Base-by-base conservation (phyloP, 495 filamentous ascomycete genomes). In the Poronia punctata region DNA sequence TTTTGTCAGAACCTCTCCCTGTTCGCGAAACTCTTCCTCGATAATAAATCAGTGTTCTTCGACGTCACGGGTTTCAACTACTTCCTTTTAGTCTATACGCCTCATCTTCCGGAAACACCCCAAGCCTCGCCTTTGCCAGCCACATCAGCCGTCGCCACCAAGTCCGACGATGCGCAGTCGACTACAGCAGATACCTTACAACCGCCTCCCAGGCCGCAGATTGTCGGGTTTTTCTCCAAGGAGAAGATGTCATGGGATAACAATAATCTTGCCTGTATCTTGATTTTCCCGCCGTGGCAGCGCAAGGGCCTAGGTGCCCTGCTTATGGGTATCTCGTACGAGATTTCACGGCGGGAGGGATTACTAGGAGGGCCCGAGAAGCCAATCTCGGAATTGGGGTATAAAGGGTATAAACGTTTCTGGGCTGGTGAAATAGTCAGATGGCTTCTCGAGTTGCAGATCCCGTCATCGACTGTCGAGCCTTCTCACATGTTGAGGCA, bases 181-280 rank as follows among this genome's bases (percentile, higher is more conserved):
- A 12, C 14, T 21, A 6, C 34, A 18, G 24, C 28, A 5, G 35
- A 10, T 19, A 12, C 34, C 33, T 27, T 11, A 10, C 18, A 18
- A 1, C 14, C 38, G 22, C 9, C 25, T 32, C 3, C 58, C 3
- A 59, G 59, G 15, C 52, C 57, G 26, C 77, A 79, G 34, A 82
- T 96, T 21, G 76, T 95, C 6, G 92, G 93, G 36, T 99, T 95
- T 75, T 99, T 95, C 72, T 90, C 84, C 16, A 97, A 97, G 56
- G 92, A 99, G 66, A 97, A 97, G 54, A 82, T 95, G 63, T 92
- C 86, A 3, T 99, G 92, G 92, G 92, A 99, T 54, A 86, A 92
- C 51, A 96, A 97, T 60, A 99, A 97, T 48, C 76, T 99, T 0
- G 92, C 92, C 3, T 99, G 92, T 57, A 99, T 99, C 44, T 70